These are phyloP conservation scores for Epicoccum nigrum DNA, from an alignment of 2,329 filamentous ascomycete species.

Conservation along the genomic window DNA sequence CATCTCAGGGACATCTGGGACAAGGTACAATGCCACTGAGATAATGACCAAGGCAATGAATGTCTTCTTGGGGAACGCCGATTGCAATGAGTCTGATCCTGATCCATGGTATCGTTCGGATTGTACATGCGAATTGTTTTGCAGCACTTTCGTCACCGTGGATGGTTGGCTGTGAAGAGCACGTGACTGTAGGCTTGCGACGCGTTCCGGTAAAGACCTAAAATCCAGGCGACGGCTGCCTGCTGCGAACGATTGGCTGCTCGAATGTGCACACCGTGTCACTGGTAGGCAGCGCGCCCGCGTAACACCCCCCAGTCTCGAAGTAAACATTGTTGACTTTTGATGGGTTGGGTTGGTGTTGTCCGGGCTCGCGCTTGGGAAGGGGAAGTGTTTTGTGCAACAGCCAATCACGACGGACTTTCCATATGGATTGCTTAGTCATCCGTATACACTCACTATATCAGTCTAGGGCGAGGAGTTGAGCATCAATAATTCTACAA, in stretches of 20 bases:
- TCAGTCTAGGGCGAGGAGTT: too few species aligned
- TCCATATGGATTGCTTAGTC: constrained; percentile 8
- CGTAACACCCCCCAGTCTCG: background rate
- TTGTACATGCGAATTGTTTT: background rate
- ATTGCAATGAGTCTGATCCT: constrained; percentile 22
- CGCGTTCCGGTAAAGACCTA: constrained; percentile 6
- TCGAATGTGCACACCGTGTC: background rate
- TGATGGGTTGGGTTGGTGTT: background rate
- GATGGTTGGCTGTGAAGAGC: background rate
- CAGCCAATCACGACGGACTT: constrained; percentile 5
- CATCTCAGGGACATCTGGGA: constrained; percentile 25
- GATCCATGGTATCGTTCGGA: background rate
- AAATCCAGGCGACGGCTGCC: background rate
- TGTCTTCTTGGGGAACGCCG: constrained; percentile 43
- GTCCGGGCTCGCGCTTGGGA: background rate
- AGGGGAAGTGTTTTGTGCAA: background rate
- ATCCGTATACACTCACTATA: too few species aligned
- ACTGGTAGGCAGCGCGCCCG: background rate
- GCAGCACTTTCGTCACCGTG: background rate
- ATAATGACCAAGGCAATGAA: constrained; percentile 32
- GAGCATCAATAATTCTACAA: background rate
- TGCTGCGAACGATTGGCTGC: background rate
- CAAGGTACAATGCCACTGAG: constrained; percentile 31
- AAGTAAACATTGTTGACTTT: constrained; percentile 8
- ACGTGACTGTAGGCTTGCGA: constrained; percentile 13